These are phyloP conservation scores for Talaromyces sp. DNA, from an alignment of 2,329 filamentous ascomycete species.

Conservation along the genomic window DNA sequence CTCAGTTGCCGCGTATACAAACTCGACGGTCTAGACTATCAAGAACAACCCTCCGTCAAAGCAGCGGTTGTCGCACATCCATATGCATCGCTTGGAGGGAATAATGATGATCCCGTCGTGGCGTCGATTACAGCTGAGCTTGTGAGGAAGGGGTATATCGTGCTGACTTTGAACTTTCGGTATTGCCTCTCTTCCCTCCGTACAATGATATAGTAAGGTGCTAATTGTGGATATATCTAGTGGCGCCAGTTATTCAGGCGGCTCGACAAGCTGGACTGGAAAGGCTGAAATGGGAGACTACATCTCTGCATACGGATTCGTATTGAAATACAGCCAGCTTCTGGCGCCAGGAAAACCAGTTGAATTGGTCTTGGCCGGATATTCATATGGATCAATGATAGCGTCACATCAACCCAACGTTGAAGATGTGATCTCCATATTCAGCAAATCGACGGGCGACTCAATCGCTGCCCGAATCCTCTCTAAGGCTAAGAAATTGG, in stretches of 20 bases:
- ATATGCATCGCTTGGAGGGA: slow-evolving; percentile 82
- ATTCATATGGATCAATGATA: slow-evolving; percentile 87
- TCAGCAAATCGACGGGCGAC: slow-evolving; percentile 51
- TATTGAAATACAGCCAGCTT: slow-evolving; percentile 62
- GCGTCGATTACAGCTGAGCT: slow-evolving; percentile 61
- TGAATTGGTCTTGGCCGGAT: slow-evolving; percentile 64
- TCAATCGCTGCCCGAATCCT: slow-evolving; percentile 66
- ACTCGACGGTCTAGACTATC: slow-evolving; percentile 43
- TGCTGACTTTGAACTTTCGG: slow-evolving; percentile 92
- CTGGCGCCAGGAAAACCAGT: slow-evolving; percentile 11
- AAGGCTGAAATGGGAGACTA: slow-evolving; percentile 80
- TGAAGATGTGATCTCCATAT: slow-evolving; percentile 56
- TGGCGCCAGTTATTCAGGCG: slow-evolving; percentile 70
- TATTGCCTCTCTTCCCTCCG: no score
- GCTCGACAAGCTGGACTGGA: slow-evolving; percentile 81
- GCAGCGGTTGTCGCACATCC: slow-evolving; percentile 78
- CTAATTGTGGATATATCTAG: slow-evolving; percentile 43
- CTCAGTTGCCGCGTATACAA: slow-evolving; percentile 84
- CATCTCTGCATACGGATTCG: slow-evolving; percentile 73
- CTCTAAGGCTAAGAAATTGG: slow-evolving; percentile 64
- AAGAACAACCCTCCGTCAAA: slow-evolving; percentile 29
- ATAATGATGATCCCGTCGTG: slow-evolving; percentile 77
- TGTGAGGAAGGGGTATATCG: slow-evolving; percentile 66
- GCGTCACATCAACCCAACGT: slow-evolving; percentile 65
- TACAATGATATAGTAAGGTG: no score